Evolutionary conservation across 1,284 basidiomycete genomes (phyloP).

Genomic region (Blastosporella zonata): DNA sequence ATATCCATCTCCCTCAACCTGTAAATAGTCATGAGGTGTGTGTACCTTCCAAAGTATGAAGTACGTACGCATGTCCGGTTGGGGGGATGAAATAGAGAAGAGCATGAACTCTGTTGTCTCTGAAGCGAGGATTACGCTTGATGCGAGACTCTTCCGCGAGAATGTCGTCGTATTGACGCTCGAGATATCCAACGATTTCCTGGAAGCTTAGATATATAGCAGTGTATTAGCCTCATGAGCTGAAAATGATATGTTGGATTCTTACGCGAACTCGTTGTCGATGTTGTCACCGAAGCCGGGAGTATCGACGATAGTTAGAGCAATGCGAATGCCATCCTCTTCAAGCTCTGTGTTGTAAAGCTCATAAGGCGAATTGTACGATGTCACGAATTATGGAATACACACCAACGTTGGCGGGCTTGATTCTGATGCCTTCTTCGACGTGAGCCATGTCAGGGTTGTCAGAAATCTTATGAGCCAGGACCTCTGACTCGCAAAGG

Average conservation of each 20-base stretch:
- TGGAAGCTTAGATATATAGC: constrained; percentile 63
- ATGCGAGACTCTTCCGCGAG: constrained; percentile 98
- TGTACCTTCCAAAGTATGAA: background rate
- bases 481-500: constrained; percentile 90
- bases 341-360: constrained; percentile 73
- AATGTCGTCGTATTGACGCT: constrained; percentile 99
- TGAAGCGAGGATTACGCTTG: constrained; percentile 99
- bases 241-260: constrained; percentile 20
- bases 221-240: background rate
- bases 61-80: constrained; percentile 53
- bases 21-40: constrained; percentile 5
- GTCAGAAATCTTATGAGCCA: constrained; percentile 84
- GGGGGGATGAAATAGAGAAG: constrained; percentile 98
- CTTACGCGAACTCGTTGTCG: constrained; percentile 97
- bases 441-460: constrained; percentile 89
- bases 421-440: constrained; percentile 94
- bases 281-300: constrained; percentile 99
- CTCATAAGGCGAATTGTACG: background rate
- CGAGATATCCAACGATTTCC: constrained; percentile 96
- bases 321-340: constrained; percentile 97
- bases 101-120: constrained; percentile 96
- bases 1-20: constrained; percentile 99
- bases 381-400: background rate
- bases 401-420: constrained; percentile 91
- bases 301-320: constrained; percentile 97